Conservation (phyloP, 306 rosid genomes). For the Fragaria iinumae region DNA sequence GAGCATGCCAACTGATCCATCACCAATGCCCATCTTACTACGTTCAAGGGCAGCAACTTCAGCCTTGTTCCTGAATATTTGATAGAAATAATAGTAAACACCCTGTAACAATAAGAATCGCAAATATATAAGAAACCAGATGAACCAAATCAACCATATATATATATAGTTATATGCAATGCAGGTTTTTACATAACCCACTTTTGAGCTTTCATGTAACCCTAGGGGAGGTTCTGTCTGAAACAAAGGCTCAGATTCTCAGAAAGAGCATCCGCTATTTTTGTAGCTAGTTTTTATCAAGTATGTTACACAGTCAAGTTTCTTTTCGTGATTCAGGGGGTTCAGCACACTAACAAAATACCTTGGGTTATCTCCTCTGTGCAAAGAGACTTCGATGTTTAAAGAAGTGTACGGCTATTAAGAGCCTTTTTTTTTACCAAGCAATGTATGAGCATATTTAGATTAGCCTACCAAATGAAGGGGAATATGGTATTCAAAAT, state of each 20-base stretch:
- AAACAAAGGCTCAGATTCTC: background rate
- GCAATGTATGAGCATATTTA: background rate
- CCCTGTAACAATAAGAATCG: conserved; percentile 74
- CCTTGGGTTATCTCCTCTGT: background rate
- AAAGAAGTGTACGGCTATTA: background rate
- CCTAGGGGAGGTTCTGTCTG: background rate
- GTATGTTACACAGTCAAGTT: background rate
- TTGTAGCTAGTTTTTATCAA: background rate
- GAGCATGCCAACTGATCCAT: conserved; percentile 91
- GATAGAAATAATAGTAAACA: conserved; percentile 99
- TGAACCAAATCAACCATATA: conserved; percentile 29
- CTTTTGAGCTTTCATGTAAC: background rate
- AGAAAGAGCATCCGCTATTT: background rate
- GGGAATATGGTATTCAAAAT: background rate
- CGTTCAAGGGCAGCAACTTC: conserved; percentile 61
- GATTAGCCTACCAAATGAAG: background rate
- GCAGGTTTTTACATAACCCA: conserved; percentile 5
- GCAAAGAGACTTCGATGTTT: background rate
- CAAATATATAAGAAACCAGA: conserved; percentile 44
- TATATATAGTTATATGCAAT: conserved; percentile 6
- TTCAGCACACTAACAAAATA: background rate
- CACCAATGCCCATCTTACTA: conserved; percentile 66
- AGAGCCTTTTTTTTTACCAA: background rate
- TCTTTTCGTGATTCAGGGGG: background rate
- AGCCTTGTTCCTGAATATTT: conserved; percentile 94